Percentiles rank a stretch among this genome's conserved stretches.
These are phyloP conservation scores for Persicaria maculosa DNA, from an alignment of 148 eudicot genomes.

Conservation along the genomic window DNA sequence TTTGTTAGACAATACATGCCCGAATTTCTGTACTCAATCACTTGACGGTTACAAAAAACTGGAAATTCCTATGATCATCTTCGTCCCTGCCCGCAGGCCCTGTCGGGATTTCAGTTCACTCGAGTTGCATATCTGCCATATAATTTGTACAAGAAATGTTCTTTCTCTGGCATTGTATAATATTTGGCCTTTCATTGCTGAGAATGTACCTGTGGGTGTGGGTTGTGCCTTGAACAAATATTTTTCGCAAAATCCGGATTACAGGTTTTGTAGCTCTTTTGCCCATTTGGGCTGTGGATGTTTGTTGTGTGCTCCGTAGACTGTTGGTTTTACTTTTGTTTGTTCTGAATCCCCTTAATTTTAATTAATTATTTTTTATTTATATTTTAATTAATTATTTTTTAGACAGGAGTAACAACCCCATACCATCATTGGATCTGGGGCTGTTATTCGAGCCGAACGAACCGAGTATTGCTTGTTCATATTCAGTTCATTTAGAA, in stretches of 20 bases:
- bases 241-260: background rate
- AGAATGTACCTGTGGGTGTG: background rate
- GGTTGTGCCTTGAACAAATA: background rate
- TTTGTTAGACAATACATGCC: background rate
- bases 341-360: no score
- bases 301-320: no score
- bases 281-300: no score
- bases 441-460: no score
- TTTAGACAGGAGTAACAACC: no score
- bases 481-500: no score
- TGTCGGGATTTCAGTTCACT: background rate
- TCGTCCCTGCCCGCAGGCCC: background rate
- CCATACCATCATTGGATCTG: no score
- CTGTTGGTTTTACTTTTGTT: no score
- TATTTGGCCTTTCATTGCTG: constrained; percentile 5
- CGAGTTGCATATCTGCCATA: background rate
- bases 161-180: constrained; percentile 7
- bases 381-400: no score
- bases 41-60: background rate
- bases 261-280: background rate
- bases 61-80: background rate
- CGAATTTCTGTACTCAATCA: background rate
- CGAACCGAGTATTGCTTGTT: no score
- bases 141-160: background rate
- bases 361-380: no score